Conservation (phyloP, 2,329 filamentous ascomycete genomes). For the Alternaria viburni region DNA sequence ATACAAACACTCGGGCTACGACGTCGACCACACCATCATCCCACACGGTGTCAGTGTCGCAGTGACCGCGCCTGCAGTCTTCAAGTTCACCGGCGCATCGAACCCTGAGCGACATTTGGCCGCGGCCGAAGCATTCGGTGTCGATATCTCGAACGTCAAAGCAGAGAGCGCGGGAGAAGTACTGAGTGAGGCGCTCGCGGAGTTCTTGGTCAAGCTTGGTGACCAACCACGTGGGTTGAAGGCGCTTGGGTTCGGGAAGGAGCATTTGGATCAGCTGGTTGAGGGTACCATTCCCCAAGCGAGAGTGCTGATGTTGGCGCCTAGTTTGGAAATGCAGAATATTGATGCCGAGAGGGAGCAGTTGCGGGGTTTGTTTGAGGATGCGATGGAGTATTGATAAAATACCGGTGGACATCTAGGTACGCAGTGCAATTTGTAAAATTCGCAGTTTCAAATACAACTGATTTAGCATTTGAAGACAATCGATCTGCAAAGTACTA, state of each 20-base stretch:
- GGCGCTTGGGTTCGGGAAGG: slow-evolving; percentile 76
- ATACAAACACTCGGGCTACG: slow-evolving; percentile 88
- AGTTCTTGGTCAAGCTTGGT: slow-evolving; percentile 82
- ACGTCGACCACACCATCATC: slow-evolving; percentile 78
- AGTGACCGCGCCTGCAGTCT: slow-evolving; percentile 90
- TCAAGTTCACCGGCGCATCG: slow-evolving; percentile 87
- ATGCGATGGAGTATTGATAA: slow-evolving; percentile 50
- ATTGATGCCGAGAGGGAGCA: slow-evolving; percentile 58
- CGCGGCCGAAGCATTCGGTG: slow-evolving; percentile 88
- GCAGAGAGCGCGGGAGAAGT: slow-evolving; percentile 88
- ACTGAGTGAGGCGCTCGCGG: slow-evolving; percentile 78
- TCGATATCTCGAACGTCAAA: slow-evolving; percentile 87
- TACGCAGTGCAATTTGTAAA: too few relatives aligned
- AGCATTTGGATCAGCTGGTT: slow-evolving; percentile 81
- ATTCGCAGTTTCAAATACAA: too few relatives aligned
- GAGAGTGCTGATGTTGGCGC: slow-evolving; percentile 89
- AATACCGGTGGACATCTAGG: too few relatives aligned
- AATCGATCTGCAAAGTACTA: too few relatives aligned
- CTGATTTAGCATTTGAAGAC: too few relatives aligned
- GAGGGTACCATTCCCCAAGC: slow-evolving; percentile 94
- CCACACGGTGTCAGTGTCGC: slow-evolving; percentile 96
- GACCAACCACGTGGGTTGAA: slow-evolving; percentile 90
- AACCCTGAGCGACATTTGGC: slow-evolving; percentile 91
- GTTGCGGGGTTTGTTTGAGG: slow-evolving; percentile 55
- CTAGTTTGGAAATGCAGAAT: slow-evolving; percentile 66